phyloP scores from a whole-genome alignment of 306 rosid genomes.

The Medicago arabica region DNA sequence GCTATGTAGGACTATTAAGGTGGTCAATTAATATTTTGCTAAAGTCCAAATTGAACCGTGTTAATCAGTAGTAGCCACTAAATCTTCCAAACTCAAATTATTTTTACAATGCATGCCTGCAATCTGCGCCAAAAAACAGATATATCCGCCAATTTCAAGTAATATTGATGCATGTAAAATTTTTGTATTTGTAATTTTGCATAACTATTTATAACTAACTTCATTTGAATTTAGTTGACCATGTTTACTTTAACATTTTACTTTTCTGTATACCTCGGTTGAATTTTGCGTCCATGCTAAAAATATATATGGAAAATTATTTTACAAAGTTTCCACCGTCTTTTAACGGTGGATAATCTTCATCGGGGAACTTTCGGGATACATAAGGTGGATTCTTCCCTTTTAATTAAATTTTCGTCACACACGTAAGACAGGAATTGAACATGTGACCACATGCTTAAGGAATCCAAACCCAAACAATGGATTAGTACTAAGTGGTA shows the following conservation, averaged over 20 bases:
- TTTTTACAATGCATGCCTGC: constrained; percentile 49
- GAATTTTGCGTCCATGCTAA: too few relatives aligned
- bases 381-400: too few relatives aligned
- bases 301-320: too few relatives aligned
- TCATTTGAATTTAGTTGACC: constrained; percentile 39
- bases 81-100: constrained; percentile 48
- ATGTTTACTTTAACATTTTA: constrained; percentile 30
- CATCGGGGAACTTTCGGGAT: too few relatives aligned
- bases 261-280: too few relatives aligned
- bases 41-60: constrained; percentile 49
- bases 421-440: too few relatives aligned
- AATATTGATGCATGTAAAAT: constrained; percentile 3
- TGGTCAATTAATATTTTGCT: constrained; percentile 38
- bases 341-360: too few relatives aligned
- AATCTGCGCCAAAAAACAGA: constrained; percentile 38
- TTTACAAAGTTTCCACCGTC: too few relatives aligned
- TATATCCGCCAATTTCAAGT: constrained; percentile 37
- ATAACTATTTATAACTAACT: not conserved
- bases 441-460: too few relatives aligned
- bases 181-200: constrained; percentile 47
- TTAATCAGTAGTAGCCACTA: constrained; percentile 45
- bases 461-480: too few relatives aligned
- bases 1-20: not conserved
- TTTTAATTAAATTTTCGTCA: too few relatives aligned
- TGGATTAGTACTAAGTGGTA: too few relatives aligned